Percentiles rank a stretch among this genome's conserved stretches.
These are phyloP conservation scores for Rubia peregrina DNA, from an alignment of 305 asterid genomes.

Conservation along the genomic window DNA sequence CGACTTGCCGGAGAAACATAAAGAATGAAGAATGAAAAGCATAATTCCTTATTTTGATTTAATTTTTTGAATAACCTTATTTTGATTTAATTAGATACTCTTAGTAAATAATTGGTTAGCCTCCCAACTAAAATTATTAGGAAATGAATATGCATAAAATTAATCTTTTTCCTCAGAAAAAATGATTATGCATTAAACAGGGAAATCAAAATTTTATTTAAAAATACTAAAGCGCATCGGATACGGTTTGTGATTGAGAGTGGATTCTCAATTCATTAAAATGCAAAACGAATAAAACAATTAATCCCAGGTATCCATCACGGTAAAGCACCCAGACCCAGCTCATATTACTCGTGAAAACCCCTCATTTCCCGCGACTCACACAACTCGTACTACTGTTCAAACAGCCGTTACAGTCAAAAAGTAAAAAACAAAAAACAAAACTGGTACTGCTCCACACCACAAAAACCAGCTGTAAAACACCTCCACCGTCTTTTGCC, in stretches of 20 bases:
- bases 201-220: too few species aligned
- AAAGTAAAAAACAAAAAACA: background rate
- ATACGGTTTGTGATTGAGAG: background rate
- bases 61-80: too few species aligned
- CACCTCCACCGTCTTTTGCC: background rate
- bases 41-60: too few species aligned
- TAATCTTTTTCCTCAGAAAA: too few species aligned
- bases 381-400: background rate
- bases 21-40: too few species aligned
- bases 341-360: background rate
- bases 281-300: background rate
- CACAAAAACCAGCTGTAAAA: constrained; percentile 6
- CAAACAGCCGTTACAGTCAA: constrained; percentile 5
- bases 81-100: too few species aligned
- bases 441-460: background rate
- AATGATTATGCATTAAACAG: too few species aligned
- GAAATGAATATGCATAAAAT: too few species aligned
- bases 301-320: background rate
- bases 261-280: background rate
- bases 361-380: background rate
- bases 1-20: too few species aligned
- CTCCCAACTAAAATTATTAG: too few species aligned
- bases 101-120: too few species aligned
- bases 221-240: too few species aligned
- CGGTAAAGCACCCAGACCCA: background rate